phyloP scores from a whole-genome alignment of 768 basidiomycete genomes.

The Cystofilobasidium macerans region DNA sequence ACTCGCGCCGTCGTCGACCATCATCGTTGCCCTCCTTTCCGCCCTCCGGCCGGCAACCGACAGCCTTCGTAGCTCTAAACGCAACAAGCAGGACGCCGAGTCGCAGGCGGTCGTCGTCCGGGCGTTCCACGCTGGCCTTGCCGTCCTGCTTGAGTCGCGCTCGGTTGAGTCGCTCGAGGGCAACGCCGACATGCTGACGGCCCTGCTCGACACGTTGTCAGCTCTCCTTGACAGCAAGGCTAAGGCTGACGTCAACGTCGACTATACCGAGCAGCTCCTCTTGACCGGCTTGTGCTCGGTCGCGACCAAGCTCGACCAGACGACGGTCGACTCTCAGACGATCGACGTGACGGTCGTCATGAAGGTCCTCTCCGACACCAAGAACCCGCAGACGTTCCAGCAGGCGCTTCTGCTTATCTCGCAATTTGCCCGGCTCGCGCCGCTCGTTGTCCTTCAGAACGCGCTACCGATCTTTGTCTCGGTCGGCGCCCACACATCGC shows the following conservation, averaged over 20 bases:
- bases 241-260: conserved; percentile 50
- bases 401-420: conserved; percentile 82
- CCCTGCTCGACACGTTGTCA: conserved; percentile 60
- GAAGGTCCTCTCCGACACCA: conserved; percentile 73
- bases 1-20: conserved; percentile 12
- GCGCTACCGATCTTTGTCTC: conserved; percentile 98
- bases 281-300: conserved; percentile 55
- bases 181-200: conserved; percentile 59
- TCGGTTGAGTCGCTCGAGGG: conserved; percentile 55
- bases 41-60: conserved; percentile 17
- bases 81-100: conserved; percentile 43
- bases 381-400: conserved; percentile 88
- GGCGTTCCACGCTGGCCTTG: conserved; percentile 28
- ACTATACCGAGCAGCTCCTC: conserved; percentile 69
- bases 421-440: conserved; percentile 66
- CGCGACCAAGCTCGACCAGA: conserved; percentile 32
- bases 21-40: conserved; percentile 16
- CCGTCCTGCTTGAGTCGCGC: conserved; percentile 51
- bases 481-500: conserved; percentile 98
- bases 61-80: conserved; percentile 48
- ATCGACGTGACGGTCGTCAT: conserved; percentile 75
- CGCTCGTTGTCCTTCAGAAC: conserved; percentile 83
- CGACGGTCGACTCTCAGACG: conserved; percentile 30
- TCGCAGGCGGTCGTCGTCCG: conserved; percentile 9
- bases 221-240: conserved; percentile 49